Evolutionary conservation across 306 rosid species (phyloP).

Genomic region (Rubus parviflorus): DNA sequence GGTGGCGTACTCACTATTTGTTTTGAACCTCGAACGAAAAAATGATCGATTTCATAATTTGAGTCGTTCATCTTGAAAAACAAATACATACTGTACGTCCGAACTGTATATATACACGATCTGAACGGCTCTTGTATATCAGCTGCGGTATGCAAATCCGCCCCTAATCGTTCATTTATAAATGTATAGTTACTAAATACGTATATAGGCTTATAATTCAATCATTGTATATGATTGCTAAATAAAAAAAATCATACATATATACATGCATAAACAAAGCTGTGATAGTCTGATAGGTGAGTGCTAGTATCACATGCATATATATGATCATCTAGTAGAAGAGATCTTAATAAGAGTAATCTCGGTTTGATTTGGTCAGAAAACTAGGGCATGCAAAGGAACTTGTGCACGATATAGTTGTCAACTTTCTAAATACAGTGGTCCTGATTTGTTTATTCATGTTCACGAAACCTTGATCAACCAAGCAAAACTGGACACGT

Average conservation of each 20-base stretch:
- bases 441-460: constrained; percentile 4
- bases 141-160: no score
- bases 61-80: no score
- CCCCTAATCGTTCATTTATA: no score
- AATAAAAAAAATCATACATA: neutral
- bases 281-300: neutral
- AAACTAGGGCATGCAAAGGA: neutral
- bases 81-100: no score
- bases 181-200: no score
- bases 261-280: neutral
- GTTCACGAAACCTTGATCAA: neutral
- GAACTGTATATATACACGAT: no score
- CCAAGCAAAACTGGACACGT: constrained; percentile 16
- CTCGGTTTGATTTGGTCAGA: constrained; percentile 12
- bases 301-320: neutral
- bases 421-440: neutral
- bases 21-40: no score
- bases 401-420: neutral
- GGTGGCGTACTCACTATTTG: no score
- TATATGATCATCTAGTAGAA: neutral
- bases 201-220: no score
- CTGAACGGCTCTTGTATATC: no score
- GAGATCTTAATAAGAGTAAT: neutral
- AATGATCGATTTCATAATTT: no score
- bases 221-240: no score